phyloP scores from a whole-genome alignment of 139 green algal genomes.

The Eudorina sp. region DNA sequence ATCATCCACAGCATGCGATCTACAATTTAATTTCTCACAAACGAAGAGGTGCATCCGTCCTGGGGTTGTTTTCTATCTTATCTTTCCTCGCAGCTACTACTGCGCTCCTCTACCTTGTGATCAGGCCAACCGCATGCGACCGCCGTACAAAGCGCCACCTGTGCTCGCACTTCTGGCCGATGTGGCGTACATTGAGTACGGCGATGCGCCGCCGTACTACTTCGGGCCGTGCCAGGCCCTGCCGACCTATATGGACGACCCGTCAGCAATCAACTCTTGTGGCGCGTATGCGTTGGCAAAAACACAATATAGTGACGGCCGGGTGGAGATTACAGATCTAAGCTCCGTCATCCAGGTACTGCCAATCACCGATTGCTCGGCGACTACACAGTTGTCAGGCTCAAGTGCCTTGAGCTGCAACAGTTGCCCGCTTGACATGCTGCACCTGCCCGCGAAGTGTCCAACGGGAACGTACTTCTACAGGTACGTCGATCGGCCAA shows the following conservation, averaged over 20 bases:
- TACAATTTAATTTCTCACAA: no score
- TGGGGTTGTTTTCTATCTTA: no score
- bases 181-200: constrained; percentile 12
- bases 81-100: constrained; percentile 2
- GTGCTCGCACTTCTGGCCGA: neutral
- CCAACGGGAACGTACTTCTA: constrained; percentile 41
- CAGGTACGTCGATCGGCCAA: no score
- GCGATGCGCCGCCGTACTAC: constrained; percentile 11
- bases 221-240: constrained; percentile 10
- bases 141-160: neutral
- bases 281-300: neutral
- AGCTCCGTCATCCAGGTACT: neutral
- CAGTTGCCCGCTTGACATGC: constrained; percentile 22
- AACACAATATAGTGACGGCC: neutral
- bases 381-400: neutral
- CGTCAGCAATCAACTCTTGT: neutral
- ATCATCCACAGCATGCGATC: no score
- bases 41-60: no score
- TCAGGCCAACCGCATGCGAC: neutral
- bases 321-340: neutral
- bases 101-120: constrained; percentile 9
- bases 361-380: neutral
- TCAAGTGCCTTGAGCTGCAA: neutral
- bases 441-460: constrained; percentile 1
- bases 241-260: neutral